Base-by-base conservation (phyloP, 2,329 filamentous ascomycete species). In the Diaporthe ampelina region DNA sequence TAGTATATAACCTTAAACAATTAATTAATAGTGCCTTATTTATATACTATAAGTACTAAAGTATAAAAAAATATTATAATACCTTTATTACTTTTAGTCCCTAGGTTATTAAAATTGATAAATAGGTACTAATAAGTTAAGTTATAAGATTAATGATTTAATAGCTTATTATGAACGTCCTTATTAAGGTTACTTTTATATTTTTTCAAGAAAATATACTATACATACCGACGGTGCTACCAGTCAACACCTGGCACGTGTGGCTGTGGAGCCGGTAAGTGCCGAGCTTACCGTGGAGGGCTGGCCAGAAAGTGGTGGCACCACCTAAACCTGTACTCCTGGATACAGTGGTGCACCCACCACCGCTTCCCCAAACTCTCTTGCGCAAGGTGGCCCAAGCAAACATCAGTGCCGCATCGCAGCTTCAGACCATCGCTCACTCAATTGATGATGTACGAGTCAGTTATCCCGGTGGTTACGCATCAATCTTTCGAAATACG, bases 321-420 rank as follows among this genome's bases (percentile, higher is more conserved):
- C 57, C 57, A 59, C 57, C 35, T 40, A 13, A 21, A 7, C 32
- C 8, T 6, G 35, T 35, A 35, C 9, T 40, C 32, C 21, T 15
- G 32, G 56, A 10, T 19, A 37, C 11, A 8, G 56, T 59, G 57
- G 57, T 59, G 57, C 57, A 59, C 21, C 57, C 57, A 59, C 32
- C 57, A 59, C 21, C 21, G 40, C 32, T 26, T 24, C 37, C 21
- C 10, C 3, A 24, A 21, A 24, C 11, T n/a, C 17, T 32, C 32
- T 43, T 43, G 19, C 56, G 17, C 11, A 58, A 59, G 21, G 57
- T 59, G 57, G 57, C 57, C 56, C 57, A 37, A 32, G 7, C 9
- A 58, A 3, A 58, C 4, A 21, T n/a, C 17, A 7, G 32, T n/a
- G 56, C 35, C 56, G 56, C 56, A 17, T n/a, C 19, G 11, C 35